Evolutionary conservation across 2,329 filamentous ascomycete genomes (phyloP).

Genomic region (Aspergillus hiratsukae): DNA sequence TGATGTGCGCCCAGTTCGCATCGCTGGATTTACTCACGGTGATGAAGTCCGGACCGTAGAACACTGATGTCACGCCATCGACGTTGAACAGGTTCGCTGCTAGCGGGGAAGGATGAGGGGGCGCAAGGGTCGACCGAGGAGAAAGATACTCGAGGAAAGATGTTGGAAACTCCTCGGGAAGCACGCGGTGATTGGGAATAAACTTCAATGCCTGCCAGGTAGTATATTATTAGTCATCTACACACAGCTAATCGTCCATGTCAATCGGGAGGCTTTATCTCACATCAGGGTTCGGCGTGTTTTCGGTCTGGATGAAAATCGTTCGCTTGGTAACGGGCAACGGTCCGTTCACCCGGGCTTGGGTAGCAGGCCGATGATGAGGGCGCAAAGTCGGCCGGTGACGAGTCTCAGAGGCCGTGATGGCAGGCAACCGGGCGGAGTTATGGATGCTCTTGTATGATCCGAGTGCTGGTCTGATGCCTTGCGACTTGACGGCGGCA

Average conservation of each 20-base stretch:
- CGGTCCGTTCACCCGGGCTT: constrained; percentile 35
- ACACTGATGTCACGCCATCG: constrained; percentile 90
- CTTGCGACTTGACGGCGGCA: constrained; percentile 18
- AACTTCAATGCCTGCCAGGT: constrained; percentile 71
- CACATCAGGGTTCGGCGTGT: constrained; percentile 88
- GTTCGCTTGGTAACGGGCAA: constrained; percentile 54
- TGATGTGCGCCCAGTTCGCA: constrained; percentile 89
- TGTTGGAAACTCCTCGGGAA: constrained; percentile 67
- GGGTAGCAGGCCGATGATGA: constrained; percentile 36
- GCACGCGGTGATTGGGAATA: constrained; percentile 79
- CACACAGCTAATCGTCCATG: background rate
- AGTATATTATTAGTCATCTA: background rate
- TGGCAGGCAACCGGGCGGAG: constrained; percentile 41
- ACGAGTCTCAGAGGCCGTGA: constrained; percentile 45
- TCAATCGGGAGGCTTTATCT: constrained; percentile 15
- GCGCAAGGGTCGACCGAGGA: constrained; percentile 80
- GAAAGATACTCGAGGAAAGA: constrained; percentile 89
- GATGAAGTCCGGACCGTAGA: constrained; percentile 94
- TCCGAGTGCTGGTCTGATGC: constrained; percentile 24
- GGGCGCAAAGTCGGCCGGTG: constrained; percentile 44
- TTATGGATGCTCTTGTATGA: constrained; percentile 40
- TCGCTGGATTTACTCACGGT: constrained; percentile 88
- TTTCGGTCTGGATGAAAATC: constrained; percentile 97
- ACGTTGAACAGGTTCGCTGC: constrained; percentile 88
- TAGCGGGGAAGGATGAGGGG: constrained; percentile 85